phyloP scores from a whole-genome alignment of 345 rosid genomes.

The Euphorbia pulcherrima region DNA sequence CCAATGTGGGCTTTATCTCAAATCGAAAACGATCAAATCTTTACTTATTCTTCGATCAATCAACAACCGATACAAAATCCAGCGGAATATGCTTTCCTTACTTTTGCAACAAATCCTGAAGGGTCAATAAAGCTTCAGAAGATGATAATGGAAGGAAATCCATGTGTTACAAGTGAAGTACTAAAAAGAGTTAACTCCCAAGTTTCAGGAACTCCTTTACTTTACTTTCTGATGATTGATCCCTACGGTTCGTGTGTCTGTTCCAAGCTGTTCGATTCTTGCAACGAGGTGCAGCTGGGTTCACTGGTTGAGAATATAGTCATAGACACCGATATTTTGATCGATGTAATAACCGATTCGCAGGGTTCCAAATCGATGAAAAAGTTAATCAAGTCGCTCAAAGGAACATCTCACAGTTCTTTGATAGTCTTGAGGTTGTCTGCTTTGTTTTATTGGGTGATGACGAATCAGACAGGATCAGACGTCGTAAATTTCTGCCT shows the following conservation, averaged over 20 bases:
- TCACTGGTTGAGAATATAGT: neutral
- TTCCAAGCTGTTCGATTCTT: conserved; percentile 16
- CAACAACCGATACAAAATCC: neutral
- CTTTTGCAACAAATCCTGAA: neutral
- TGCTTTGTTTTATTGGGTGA: neutral
- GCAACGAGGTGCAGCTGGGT: conserved; percentile 6
- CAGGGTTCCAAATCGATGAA: conserved; percentile 21
- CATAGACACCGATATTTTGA: neutral
- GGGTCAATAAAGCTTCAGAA: conserved; percentile 17
- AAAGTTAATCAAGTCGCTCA: conserved; percentile 15
- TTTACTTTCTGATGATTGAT: conserved; percentile 17
- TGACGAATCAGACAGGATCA: conserved; percentile 11
- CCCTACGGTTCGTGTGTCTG: conserved; percentile 19
- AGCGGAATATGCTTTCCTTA: neutral
- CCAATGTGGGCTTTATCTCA: neutral
- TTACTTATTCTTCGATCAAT: neutral
- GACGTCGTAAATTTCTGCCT: conserved; percentile 15
- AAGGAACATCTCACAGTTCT: neutral
- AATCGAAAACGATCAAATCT: neutral
- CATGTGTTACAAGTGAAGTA: neutral
- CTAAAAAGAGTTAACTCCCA: neutral
- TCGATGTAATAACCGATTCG: neutral
- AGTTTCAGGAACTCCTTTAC: neutral
- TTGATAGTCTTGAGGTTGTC: neutral
- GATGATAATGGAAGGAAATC: neutral